Evolutionary conservation across 202 grass and related monocot genomes (phyloP).

Genomic region (Panicum hallii): DNA sequence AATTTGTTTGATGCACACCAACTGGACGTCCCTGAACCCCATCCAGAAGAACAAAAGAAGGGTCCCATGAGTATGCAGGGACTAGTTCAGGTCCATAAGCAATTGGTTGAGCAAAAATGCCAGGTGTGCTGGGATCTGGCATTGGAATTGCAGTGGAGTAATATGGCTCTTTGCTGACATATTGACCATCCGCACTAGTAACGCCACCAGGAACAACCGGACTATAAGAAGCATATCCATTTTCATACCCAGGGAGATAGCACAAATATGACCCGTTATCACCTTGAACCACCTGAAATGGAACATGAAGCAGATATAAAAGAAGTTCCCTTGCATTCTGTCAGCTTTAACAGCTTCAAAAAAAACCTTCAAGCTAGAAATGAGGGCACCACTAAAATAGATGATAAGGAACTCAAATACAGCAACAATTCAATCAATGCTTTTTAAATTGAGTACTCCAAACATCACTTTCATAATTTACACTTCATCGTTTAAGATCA

Average conservation of each 20-base stretch:
- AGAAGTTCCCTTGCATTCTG: constrained; percentile 20
- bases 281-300: constrained; percentile 76
- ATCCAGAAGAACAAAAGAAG: constrained; percentile 66
- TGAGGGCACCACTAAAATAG: neutral
- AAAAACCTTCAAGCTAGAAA: constrained; percentile 11
- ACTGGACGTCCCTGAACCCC: constrained; percentile 65
- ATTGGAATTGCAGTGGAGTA: constrained; percentile 56
- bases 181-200: constrained; percentile 68
- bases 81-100: constrained; percentile 68
- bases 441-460: constrained; percentile 22
- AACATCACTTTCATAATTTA: constrained; percentile 22
- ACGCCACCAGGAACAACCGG: constrained; percentile 56
- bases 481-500: constrained; percentile 34
- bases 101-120: constrained; percentile 59
- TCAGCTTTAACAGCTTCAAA: constrained; percentile 28
- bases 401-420: constrained; percentile 15
- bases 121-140: constrained; percentile 54
- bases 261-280: constrained; percentile 81
- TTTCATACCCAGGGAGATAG: constrained; percentile 68
- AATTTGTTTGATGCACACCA: constrained; percentile 55
- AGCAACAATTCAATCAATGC: constrained; percentile 1
- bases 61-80: constrained; percentile 76
- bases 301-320: constrained; percentile 38
- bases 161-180: constrained; percentile 68
- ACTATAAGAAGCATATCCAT: constrained; percentile 63